These are phyloP conservation scores for Coemansia pectinata DNA, from an alignment of 192 early-diverging fungal species.

Conservation along the genomic window DNA sequence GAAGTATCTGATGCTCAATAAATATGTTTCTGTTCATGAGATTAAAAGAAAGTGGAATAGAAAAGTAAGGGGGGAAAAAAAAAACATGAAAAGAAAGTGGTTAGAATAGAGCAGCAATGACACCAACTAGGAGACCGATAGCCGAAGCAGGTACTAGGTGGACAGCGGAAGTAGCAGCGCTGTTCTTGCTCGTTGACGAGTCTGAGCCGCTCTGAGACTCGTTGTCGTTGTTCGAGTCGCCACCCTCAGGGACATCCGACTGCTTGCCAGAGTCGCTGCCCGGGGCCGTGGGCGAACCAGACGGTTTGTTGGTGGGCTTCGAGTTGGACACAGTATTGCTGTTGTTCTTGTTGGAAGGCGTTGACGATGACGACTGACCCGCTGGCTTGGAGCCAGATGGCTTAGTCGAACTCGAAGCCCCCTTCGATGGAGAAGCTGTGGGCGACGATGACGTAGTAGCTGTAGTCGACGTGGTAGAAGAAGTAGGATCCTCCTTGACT, in stretches of 20 bases:
- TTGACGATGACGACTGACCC: neutral
- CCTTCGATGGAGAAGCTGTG: neutral
- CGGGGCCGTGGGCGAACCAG: neutral
- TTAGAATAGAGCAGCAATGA: slow-evolving; percentile 1
- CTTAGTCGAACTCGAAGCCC: neutral
- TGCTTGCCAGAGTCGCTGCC: neutral
- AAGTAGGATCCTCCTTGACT: neutral
- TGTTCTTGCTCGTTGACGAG: neutral
- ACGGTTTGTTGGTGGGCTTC: neutral
- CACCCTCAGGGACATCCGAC: neutral
- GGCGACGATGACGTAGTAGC: neutral
- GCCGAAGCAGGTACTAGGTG: neutral
- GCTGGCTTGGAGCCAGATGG: slow-evolving; percentile 5
- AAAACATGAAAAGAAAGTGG: neutral
- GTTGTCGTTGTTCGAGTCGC: neutral
- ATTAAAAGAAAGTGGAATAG: neutral
- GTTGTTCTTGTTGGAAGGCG: neutral
- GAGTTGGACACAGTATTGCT: neutral
- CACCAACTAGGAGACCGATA: neutral
- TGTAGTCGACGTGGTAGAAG: neutral
- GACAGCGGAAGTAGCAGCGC: neutral
- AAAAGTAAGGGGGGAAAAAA: no score
- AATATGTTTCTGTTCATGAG: neutral
- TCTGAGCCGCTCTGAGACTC: neutral
- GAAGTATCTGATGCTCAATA: slow-evolving; percentile 59